A percentile compares a stretch with the other conserved stretches of the same genome.
Conservation (phyloP, 2,329 filamentous ascomycete species). For the Rugonectria rugulosa region DNA sequence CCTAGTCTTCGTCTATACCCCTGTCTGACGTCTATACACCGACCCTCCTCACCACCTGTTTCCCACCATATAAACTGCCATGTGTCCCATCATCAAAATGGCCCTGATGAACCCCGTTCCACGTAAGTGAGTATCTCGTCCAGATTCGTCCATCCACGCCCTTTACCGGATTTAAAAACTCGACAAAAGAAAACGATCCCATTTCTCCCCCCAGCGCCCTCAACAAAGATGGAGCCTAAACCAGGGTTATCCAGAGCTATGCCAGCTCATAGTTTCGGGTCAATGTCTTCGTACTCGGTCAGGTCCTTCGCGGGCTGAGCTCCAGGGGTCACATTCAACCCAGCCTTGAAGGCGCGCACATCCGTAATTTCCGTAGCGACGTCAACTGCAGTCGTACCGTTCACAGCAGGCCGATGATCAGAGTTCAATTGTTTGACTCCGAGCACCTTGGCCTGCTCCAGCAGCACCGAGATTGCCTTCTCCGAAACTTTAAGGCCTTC, state of each 20-base stretch:
- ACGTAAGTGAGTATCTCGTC: no score
- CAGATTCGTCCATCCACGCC: no score
- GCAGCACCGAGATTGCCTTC: conserved; percentile 7
- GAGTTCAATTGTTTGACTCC: conserved; percentile 12
- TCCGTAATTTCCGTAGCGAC: conserved; percentile 72
- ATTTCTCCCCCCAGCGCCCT: conserved; percentile 9
- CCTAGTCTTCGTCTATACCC: no score
- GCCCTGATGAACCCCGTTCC: no score
- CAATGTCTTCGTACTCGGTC: conserved; percentile 84
- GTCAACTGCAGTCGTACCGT: conserved; percentile 52
- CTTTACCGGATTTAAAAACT: no score
- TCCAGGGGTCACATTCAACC: conserved; percentile 75
- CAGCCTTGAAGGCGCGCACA: conserved; percentile 81
- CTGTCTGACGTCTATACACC: no score
- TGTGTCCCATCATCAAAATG: no score
- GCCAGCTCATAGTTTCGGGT: conserved; percentile 72
- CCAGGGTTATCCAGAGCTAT: not conserved
- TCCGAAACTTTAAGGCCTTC: conserved; percentile 10
- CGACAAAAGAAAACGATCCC: not conserved
- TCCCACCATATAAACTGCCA: no score
- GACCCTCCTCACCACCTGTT: no score
- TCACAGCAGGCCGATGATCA: conserved; percentile 40
- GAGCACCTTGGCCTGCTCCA: conserved; percentile 11
- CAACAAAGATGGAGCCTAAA: conserved; percentile 14
- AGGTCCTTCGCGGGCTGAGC: conserved; percentile 77